phyloP scores from a whole-genome alignment of 371 early-diverging fungal genomes.

The Zychaea mexicana region DNA sequence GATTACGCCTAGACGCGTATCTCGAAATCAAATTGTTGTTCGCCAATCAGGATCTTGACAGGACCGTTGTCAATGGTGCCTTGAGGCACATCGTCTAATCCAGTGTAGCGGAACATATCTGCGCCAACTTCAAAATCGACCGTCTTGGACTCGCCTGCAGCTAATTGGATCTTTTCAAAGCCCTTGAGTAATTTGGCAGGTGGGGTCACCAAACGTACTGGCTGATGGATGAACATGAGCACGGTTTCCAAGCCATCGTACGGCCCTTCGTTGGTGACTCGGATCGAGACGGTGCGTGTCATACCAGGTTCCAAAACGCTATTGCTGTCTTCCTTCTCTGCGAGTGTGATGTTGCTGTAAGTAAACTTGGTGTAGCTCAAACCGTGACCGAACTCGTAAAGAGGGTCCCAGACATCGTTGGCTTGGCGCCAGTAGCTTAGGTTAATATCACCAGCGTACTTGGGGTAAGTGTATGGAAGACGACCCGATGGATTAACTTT shows the following conservation, averaged over 20 bases:
- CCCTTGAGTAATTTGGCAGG: conserved; percentile 45
- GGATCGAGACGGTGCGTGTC: conserved; percentile 36
- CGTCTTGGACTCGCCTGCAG: conserved; percentile 35
- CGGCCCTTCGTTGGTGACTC: conserved; percentile 55
- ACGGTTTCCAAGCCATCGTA: conserved; percentile 58
- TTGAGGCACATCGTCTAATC: conserved; percentile 24
- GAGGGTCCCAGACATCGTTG: conserved; percentile 45
- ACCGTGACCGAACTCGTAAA: conserved; percentile 66
- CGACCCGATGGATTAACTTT: conserved; percentile 53
- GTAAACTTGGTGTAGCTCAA: conserved; percentile 58
- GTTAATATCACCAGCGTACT: conserved; percentile 37
- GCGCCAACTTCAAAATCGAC: conserved; percentile 47
- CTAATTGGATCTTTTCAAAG: conserved; percentile 56
- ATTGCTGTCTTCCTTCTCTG: neutral
- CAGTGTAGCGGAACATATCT: conserved; percentile 39
- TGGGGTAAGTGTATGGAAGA: conserved; percentile 60
- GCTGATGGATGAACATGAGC: conserved; percentile 63
- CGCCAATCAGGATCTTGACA: conserved; percentile 30
- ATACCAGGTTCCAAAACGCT: neutral
- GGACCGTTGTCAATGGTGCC: conserved; percentile 32
- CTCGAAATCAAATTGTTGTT: conserved; percentile 24
- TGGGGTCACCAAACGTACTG: conserved; percentile 46
- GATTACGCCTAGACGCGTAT: neutral
- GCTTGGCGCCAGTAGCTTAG: conserved; percentile 33
- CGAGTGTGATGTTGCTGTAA: conserved; percentile 39